These are phyloP conservation scores for Fusarium torulosum DNA, from an alignment of 2,329 filamentous ascomycete species.

Conservation along the genomic window DNA sequence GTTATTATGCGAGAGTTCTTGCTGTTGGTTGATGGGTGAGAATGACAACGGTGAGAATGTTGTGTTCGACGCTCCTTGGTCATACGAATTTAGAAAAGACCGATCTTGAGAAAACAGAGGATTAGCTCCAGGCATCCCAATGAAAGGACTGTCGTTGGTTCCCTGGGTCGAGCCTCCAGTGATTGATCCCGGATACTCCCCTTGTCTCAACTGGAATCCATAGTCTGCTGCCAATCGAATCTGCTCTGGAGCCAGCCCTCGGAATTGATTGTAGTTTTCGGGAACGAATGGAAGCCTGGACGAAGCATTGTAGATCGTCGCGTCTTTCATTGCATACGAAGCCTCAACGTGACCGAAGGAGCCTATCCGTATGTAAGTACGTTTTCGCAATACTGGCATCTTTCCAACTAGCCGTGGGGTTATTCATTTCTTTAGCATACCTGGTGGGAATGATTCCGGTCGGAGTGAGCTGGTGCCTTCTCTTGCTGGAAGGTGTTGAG, in stretches of 20 bases:
- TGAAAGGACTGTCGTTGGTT: conserved; percentile 44
- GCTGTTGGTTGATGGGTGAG: conserved; percentile 48
- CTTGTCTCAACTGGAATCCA: conserved; percentile 48
- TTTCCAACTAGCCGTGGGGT: not conserved
- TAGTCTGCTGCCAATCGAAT: conserved; percentile 45
- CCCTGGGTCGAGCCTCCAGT: conserved; percentile 39
- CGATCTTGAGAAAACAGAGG: conserved; percentile 52
- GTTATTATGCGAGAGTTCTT: conserved; percentile 34
- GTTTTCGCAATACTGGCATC: not conserved
- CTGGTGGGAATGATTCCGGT: conserved; percentile 33
- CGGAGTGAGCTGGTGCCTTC: conserved; percentile 41
- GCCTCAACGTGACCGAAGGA: conserved; percentile 48
- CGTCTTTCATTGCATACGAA: conserved; percentile 49
- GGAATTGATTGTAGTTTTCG: conserved; percentile 41
- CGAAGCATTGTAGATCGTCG: conserved; percentile 50
- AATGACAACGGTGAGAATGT: conserved; percentile 49
- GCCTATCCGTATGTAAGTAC: conserved; percentile 40
- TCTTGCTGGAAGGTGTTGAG: conserved; percentile 44
- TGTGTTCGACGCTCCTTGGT: conserved; percentile 39
- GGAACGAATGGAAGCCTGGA: conserved; percentile 48
- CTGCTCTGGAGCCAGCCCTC: conserved; percentile 44
- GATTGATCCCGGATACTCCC: conserved; percentile 42
- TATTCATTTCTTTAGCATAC: conserved; percentile 6
- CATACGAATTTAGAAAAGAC: conserved; percentile 48
- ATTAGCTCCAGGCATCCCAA: conserved; percentile 49